These are phyloP conservation scores for Papiliotrema terrestris DNA, from an alignment of 1,284 basidiomycete genomes.

Conservation along the genomic window DNA sequence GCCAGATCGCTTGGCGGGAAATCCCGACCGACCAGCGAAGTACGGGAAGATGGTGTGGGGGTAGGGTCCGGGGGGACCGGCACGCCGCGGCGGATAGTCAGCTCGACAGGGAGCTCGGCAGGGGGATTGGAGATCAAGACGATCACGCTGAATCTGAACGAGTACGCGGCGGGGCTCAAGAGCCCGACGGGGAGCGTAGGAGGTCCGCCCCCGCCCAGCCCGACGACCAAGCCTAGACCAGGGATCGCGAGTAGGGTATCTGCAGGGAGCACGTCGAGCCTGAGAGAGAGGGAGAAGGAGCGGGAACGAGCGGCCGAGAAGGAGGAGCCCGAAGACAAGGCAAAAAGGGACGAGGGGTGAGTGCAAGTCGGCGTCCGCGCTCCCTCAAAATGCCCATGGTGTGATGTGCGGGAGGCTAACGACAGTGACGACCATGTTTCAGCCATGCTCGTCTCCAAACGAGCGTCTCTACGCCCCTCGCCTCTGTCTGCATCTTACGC, in stretches of 20 bases:
- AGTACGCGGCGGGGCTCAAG: conserved; percentile 26
- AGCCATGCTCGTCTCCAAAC: conserved; percentile 22
- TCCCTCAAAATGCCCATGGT: background rate
- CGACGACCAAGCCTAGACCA: conserved; percentile 8
- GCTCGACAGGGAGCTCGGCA: too few species aligned
- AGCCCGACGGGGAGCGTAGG: background rate
- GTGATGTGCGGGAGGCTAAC: background rate
- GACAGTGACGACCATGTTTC: background rate
- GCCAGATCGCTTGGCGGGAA: conserved; percentile 12
- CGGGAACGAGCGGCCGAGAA: too few species aligned
- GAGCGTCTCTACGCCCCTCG: conserved; percentile 31
- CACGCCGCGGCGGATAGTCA: background rate
- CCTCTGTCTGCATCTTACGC: conserved; percentile 22
- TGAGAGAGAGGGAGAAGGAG: too few species aligned
- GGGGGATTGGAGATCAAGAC: conserved; percentile 21
- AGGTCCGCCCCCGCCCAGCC: conserved; percentile 3
- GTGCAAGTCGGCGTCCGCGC: background rate
- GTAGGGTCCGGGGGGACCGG: background rate
- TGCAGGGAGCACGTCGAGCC: too few species aligned
- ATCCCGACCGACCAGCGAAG: conserved; percentile 29
- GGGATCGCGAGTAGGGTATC: conserved; percentile 1
- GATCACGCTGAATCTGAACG: conserved; percentile 42
- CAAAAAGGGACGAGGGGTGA: background rate
- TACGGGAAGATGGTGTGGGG: conserved; percentile 19
- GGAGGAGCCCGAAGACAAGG: background rate